Base-by-base conservation (phyloP, 2,329 filamentous ascomycete species). In the Aspergillus terreus region DNA sequence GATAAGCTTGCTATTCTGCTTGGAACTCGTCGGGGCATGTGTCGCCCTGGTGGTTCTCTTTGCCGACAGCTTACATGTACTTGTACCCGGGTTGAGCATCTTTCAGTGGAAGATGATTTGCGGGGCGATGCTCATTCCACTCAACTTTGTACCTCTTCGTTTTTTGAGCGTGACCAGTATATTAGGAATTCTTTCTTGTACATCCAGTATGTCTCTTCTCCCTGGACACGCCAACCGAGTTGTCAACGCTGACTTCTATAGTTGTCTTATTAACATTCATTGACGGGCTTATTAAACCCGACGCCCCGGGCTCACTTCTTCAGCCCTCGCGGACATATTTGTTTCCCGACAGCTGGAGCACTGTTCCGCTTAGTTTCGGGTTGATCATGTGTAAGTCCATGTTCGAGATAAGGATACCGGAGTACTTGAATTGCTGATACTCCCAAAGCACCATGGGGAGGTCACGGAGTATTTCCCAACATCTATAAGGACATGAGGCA, bases 1-100 rank as follows among this genome's bases (percentile, higher is more conserved):
- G 27, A 92, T 90, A 6, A 95, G 90, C 55, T 76, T 95, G 1
- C 78, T 97, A 14, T 97, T 97, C 73, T 91, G 86, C 10, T 69
- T 97, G 41, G 92, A 97, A 70, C 79, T 97, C 23, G 72, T 96
- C 30, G 92, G 88, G 6, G 89, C 91, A 19, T 95, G 90, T 65
- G 92, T 97, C 27, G 92, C 92, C 3, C 79, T 96, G 3, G 82
- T 95, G 30, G 89, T 96, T 17, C 81, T 96, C n/a, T 97, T 97
- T 69, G 89, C 90, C 47, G 94, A 97, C 72, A 95, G 89, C 42
- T 79, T 97, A 61, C 77, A 89, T 62, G 81, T 89, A 12, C 74
- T 97, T 17, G 82, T 96, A 46, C 88, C 90, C 0, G 84, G 82
- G 0, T 73, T 88, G 56, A 83, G 81, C 44, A 74, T 88, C 4